These are phyloP conservation scores for Colletotrichum sp. DNA, from an alignment of 2,329 filamentous ascomycete genomes.

Conservation along the genomic window DNA sequence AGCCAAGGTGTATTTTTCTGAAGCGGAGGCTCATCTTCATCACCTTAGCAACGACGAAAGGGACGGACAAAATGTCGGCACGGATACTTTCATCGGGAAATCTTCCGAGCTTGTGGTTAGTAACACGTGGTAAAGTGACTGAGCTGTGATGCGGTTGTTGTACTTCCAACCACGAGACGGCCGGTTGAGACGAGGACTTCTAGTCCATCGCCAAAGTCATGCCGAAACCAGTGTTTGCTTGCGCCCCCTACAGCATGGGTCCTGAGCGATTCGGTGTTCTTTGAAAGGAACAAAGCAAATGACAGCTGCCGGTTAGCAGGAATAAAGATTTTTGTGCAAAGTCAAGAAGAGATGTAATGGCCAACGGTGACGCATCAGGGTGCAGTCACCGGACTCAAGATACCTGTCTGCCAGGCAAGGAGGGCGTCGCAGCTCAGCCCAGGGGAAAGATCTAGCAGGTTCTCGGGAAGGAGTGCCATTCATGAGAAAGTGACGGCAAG, in stretches of 20 bases:
- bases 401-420: no score
- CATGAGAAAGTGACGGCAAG: neutral
- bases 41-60: neutral
- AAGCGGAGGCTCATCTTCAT: neutral
- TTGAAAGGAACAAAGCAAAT: neutral
- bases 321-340: neutral
- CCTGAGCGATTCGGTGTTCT: neutral
- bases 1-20: neutral
- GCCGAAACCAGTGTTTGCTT: neutral
- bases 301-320: fast-evolving
- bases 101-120: neutral
- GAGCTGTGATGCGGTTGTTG: neutral
- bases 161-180: neutral
- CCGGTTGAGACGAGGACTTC: neutral
- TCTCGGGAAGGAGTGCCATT: no score
- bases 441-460: no score
- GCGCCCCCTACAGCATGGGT: neutral
- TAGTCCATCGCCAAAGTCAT: neutral
- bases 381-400: neutral
- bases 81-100: neutral
- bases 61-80: neutral
- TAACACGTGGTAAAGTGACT: neutral
- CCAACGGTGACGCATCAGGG: neutral
- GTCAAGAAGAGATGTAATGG: neutral
- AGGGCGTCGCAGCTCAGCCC: no score